These are phyloP conservation scores for Fusarium nanum DNA, from an alignment of 2,329 filamentous ascomycete species.

Conservation along the genomic window DNA sequence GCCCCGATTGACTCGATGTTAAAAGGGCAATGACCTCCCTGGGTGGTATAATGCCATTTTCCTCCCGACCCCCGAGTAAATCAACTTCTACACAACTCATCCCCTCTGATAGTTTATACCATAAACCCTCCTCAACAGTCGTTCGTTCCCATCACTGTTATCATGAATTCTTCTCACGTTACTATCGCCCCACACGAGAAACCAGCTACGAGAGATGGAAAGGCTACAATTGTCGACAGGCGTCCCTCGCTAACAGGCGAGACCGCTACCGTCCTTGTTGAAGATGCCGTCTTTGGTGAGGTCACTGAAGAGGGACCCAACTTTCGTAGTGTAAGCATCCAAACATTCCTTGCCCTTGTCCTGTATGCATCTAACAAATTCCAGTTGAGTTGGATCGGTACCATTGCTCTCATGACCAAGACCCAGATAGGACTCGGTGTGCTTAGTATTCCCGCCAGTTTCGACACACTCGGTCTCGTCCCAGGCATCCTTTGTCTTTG, in stretches of 20 bases:
- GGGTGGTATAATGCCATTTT: background rate
- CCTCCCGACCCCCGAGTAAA: background rate
- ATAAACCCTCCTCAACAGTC: background rate
- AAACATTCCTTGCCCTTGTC: background rate
- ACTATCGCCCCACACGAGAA: background rate
- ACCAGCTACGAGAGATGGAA: background rate
- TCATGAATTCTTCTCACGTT: constrained; percentile 1
- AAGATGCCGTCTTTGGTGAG: constrained; percentile 41
- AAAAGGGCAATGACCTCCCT: background rate
- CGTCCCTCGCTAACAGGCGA: constrained; percentile 11
- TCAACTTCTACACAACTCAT: background rate
- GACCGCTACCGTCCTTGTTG: background rate
- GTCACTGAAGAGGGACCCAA: constrained; percentile 45
- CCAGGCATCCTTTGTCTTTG: constrained; percentile 60
- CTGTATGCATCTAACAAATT: constrained; percentile 1
- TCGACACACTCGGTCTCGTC: constrained; percentile 59
- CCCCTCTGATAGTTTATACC: background rate
- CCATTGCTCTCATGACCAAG: constrained; percentile 59
- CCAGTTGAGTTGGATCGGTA: constrained; percentile 58
- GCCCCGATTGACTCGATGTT: background rate
- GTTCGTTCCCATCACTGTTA: background rate
- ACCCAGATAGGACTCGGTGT: constrained; percentile 59
- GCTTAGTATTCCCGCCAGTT: constrained; percentile 60
- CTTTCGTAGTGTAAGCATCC: constrained; percentile 44
- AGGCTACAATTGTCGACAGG: background rate